These are phyloP conservation scores for Pharnaceum exiguum DNA, from an alignment of 148 eudicot genomes.

Conservation along the genomic window DNA sequence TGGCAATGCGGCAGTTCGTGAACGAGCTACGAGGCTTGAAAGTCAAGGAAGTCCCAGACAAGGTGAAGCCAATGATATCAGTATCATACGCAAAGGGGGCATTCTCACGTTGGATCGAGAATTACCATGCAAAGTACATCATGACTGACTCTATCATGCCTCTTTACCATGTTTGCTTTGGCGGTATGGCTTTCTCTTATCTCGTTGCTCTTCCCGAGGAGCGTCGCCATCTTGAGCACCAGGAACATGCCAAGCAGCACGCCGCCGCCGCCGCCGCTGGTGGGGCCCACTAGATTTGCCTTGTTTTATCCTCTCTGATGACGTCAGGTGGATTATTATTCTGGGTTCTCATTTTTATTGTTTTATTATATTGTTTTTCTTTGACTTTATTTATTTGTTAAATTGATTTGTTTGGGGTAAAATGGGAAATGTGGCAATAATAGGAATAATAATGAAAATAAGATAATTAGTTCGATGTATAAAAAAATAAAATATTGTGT, in stretches of 20 bases:
- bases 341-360: no score
- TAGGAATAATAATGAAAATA: no score
- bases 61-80: conserved; percentile 50
- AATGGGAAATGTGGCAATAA: no score
- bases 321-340: no score
- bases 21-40: conserved; percentile 61
- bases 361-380: no score
- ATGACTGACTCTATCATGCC: conserved; percentile 56
- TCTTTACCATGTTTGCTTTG: conserved; percentile 72
- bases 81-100: conserved; percentile 30
- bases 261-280: conserved; percentile 27
- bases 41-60: conserved; percentile 61
- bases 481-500: no score
- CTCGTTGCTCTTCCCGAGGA: conserved; percentile 94
- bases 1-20: conserved; percentile 61
- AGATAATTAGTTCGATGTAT: no score
- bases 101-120: conserved; percentile 47
- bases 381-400: no score
- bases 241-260: conserved; percentile 57
- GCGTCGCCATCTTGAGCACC: conserved; percentile 83
- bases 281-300: no score
- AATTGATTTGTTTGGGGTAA: no score
- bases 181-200: conserved; percentile 84
- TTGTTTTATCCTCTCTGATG: no score
- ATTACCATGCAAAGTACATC: conserved; percentile 76